Evolutionary conservation across 2,329 filamentous ascomycete species (phyloP), one percentile per base, ranked within the genome.

Genomic region (Colletotrichum sp.): DNA sequence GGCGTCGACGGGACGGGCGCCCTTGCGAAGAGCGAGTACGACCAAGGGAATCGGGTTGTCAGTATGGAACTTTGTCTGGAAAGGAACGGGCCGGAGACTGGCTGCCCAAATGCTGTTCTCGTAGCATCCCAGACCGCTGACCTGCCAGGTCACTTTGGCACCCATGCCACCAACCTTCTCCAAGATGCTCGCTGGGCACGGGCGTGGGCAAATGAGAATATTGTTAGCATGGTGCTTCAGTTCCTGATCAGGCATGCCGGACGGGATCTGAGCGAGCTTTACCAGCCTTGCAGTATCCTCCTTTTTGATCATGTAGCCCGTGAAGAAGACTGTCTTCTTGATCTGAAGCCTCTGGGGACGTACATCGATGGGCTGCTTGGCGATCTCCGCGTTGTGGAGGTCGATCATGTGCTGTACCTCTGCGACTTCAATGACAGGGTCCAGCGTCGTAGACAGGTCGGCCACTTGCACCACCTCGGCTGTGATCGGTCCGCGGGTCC

Each of bases 341-440:
- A 99, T 95, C 79, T 91, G 90, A 76, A 97, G 89, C 62, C 85
- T 87, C 55, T 85, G 83, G 64, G 83, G 84, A 30, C 84, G 84
- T 18, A 80, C 76, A 57, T 87, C 74, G 82, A 84, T 65, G 78
- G 84, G 78, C 64, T 83, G 80, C 15, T 71, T 72, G 57, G 81
- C 81, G 55, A 93, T 85, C 28, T 90, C 86, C 5, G 87, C 85
- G 83, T 99, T 99, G 87, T 99, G 96, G 24, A 91, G 89, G 82
- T 98, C 96, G 85, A 99, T 93, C 88, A 98, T 93, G 79, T 94
- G 93, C 85, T 98, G 96, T 16, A 99, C 92, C 83, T 96, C 94
- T 18, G 94, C 93, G 44, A 96, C 91, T 86, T 98, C 96, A 21
- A 91, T 88, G 39, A 96, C 90, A 2, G 96, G 95, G 79, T 97